These are phyloP conservation scores for Citrus inodora DNA, from an alignment of 345 rosid species.

Conservation along the genomic window DNA sequence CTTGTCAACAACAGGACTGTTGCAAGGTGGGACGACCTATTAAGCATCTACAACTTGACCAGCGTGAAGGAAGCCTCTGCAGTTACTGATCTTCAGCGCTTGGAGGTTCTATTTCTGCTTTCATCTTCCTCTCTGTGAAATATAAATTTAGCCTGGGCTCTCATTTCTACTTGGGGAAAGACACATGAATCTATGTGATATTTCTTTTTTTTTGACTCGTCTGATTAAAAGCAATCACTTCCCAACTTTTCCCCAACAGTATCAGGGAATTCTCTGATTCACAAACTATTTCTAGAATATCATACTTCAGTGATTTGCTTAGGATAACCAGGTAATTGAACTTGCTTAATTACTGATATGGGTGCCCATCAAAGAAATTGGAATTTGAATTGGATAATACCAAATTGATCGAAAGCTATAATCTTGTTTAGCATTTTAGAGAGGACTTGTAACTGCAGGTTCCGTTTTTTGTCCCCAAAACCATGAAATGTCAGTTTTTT, in stretches of 20 bases:
- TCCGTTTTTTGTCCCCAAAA: background rate
- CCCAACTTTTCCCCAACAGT: background rate
- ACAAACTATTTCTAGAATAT: background rate
- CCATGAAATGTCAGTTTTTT: background rate
- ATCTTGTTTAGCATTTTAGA: background rate
- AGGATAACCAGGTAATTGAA: background rate
- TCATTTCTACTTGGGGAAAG: background rate
- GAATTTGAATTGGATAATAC: background rate
- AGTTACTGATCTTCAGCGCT: constrained; percentile 76
- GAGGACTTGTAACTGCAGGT: background rate
- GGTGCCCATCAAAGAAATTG: background rate
- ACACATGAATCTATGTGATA: background rate
- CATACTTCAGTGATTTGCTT: background rate
- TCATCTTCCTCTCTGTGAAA: background rate
- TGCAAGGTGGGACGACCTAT: constrained; percentile 73
- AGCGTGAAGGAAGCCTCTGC: constrained; percentile 67
- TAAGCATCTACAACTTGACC: constrained; percentile 69
- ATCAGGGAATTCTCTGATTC: background rate
- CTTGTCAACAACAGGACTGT: constrained; percentile 53
- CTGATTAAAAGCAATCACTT: background rate
- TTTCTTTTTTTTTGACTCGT: background rate
- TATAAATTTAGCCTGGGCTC: background rate
- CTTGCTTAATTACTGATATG: background rate
- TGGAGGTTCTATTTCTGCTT: constrained; percentile 57
- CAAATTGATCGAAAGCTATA: background rate